Evolutionary conservation across 2,329 filamentous ascomycete species (phyloP), one percentile per base, ranked within the genome.

Genomic region (Arthrobotrys sphaeroides): DNA sequence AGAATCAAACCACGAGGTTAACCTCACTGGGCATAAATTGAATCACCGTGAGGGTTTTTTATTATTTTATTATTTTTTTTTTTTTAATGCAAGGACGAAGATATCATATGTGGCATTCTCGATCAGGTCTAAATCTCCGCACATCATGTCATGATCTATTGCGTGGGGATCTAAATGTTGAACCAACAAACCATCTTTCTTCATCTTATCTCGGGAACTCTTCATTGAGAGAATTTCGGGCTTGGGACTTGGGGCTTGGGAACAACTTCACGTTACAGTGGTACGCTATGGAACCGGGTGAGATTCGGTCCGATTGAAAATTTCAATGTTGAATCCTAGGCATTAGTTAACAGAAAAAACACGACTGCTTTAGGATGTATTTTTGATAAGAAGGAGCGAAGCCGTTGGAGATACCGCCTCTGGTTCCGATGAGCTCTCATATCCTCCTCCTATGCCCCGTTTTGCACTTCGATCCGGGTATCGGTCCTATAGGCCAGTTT

Each of bases 81-180:
- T 60, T 59, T 59, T 59, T 28, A 40, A 67, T 67, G 51, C 64
- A 61, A 61, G 66, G 45, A 55, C 43, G 42, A 26, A 40, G 42
- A 51, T 22, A n/a, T n/a, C n/a, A n/a, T n/a, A 70, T 62, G 66
- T 55, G 66, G 45, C 45, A 68, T 67, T 61, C 69, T 73, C 6
- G 51, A 74, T 74, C 47, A 28, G 57, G 70, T 67, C 43, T 73
- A 73, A 73, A 73, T 67, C 69, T 73, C 69, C 69, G 70, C 61
- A 31, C 28, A 67, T 74, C 62, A 64, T 53, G 62, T 42, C 69
- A 53, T 55, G n/a, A 38, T 9, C 51, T 10, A 31, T 38, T 38
- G 28, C 10, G 1, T 33, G 3, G 28, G 28, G 33, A 38, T 57
- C 57, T 26, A 31, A 40, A 62, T 22, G 40, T 18, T 28, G 43